A percentile compares a stretch with the other conserved stretches of the same genome.
These are phyloP conservation scores for Ampelomyces quisqualis DNA, from an alignment of 2,329 filamentous ascomycete genomes.

Conservation along the genomic window DNA sequence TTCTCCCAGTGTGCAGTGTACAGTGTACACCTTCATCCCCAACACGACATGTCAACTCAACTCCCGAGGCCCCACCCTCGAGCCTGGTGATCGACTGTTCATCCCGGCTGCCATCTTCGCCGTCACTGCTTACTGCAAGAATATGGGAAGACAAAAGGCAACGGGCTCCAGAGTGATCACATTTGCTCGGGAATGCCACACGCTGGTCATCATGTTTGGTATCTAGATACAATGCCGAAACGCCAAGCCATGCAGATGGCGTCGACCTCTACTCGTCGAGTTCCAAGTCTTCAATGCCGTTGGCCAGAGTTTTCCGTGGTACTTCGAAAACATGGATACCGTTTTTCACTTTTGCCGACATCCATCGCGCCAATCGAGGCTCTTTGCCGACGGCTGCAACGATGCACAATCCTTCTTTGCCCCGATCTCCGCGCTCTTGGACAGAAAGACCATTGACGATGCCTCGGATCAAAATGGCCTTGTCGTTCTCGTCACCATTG, in stretches of 20 bases:
- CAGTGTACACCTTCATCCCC: no score
- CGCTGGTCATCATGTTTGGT: constrained; percentile 3
- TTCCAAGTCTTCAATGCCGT: constrained; percentile 17
- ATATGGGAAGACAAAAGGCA: no score
- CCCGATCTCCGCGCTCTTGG: constrained; percentile 79
- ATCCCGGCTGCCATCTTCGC: no score
- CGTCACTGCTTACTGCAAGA: no score
- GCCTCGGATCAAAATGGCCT: constrained; percentile 59
- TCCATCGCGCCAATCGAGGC: constrained; percentile 82
- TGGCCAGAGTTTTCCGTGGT: constrained; percentile 45
- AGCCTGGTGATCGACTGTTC: no score
- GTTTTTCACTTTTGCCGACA: constrained; percentile 67
- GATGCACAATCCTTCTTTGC: constrained; percentile 72
- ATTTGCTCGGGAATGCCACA: background rate
- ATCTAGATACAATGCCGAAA: constrained; percentile 6
- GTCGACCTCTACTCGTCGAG: constrained; percentile 9
- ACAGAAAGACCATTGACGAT: constrained; percentile 86
- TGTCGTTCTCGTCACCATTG: constrained; percentile 15
- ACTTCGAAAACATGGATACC: constrained; percentile 88
- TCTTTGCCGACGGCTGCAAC: constrained; percentile 86
- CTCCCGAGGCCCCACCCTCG: no score
- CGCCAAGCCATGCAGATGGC: constrained; percentile 2
- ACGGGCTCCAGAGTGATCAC: no score
- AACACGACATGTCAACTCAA: no score
- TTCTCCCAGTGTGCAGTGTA: no score